Conservation (phyloP, 169 alveolate species). For the Eimeria mitis region DNA sequence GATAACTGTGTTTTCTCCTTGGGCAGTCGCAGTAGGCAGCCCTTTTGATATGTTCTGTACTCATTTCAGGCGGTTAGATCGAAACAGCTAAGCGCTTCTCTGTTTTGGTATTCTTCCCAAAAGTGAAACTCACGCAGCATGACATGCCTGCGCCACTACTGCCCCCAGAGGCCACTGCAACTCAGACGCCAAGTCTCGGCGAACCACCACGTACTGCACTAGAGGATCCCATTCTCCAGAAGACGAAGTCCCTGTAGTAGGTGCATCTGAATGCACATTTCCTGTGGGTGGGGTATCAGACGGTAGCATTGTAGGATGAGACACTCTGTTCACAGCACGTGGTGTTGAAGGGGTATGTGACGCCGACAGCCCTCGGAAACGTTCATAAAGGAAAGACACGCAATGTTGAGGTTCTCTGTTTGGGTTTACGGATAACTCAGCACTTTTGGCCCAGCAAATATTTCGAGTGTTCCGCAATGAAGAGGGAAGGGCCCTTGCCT, state of each 20-base stretch:
- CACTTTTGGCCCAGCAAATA: not conserved
- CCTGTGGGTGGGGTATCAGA: constrained; percentile 4
- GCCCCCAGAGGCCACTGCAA: constrained; percentile 87
- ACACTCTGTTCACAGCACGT: not conserved
- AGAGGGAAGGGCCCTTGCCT: not conserved
- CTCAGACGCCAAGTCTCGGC: constrained; percentile 81
- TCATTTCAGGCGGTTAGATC: not conserved
- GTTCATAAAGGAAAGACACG: not conserved
- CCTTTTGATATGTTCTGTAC: not conserved
- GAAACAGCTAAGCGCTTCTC: not conserved
- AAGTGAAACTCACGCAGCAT: constrained; percentile 82
- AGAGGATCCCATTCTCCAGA: constrained; percentile 53
- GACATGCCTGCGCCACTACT: constrained; percentile 88
- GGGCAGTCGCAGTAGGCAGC: not conserved
- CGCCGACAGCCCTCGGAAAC: not conserved
- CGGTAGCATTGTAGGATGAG: not conserved
- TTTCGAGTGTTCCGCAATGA: not conserved
- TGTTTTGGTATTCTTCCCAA: not conserved
- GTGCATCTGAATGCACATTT: not conserved
- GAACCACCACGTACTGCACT: constrained; percentile 86
- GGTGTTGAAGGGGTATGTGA: not conserved
- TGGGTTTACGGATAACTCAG: not conserved
- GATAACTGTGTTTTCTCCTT: not conserved
- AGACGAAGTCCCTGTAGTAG: not conserved
- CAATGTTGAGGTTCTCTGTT: not conserved